Evolutionary conservation across 345 rosid species (phyloP).

Genomic region (Lumnitzera littorea): DNA sequence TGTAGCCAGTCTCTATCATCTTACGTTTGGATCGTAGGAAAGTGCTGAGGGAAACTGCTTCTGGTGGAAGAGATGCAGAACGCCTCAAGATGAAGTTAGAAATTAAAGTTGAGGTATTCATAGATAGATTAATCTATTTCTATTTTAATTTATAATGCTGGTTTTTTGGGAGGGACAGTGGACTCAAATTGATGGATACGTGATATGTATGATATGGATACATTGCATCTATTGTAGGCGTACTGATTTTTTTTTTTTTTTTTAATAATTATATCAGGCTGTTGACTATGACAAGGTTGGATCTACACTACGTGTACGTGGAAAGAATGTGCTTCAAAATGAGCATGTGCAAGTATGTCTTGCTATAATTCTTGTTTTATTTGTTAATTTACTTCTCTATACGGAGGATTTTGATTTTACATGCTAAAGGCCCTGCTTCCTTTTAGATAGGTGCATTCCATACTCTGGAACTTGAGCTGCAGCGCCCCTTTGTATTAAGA

Average conservation of each 20-base stretch:
- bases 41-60: slow-evolving; percentile 62
- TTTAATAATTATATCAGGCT: slow-evolving; percentile 24
- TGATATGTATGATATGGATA: too few relatives aligned
- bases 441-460: slow-evolving; percentile 89
- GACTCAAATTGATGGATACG: too few relatives aligned
- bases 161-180: too few relatives aligned
- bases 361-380: background rate
- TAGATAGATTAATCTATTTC: too few relatives aligned
- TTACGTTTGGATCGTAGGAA: slow-evolving; percentile 36
- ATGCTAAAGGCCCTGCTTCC: slow-evolving; percentile 5
- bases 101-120: slow-evolving; percentile 73
- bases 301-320: slow-evolving; percentile 71
- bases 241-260: background rate
- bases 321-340: slow-evolving; percentile 78
- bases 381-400: slow-evolving; percentile 1
- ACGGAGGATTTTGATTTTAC: background rate
- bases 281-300: slow-evolving; percentile 85
- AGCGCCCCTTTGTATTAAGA: slow-evolving; percentile 80
- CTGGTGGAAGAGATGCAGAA: slow-evolving; percentile 84
- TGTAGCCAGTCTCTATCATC: background rate
- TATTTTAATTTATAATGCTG: background rate
- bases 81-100: slow-evolving; percentile 76
- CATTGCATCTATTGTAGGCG: too few relatives aligned
- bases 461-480: slow-evolving; percentile 75
- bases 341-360: slow-evolving; percentile 71